Conservation (phyloP, 768 basidiomycete species). For the Kwoniella europaea region DNA sequence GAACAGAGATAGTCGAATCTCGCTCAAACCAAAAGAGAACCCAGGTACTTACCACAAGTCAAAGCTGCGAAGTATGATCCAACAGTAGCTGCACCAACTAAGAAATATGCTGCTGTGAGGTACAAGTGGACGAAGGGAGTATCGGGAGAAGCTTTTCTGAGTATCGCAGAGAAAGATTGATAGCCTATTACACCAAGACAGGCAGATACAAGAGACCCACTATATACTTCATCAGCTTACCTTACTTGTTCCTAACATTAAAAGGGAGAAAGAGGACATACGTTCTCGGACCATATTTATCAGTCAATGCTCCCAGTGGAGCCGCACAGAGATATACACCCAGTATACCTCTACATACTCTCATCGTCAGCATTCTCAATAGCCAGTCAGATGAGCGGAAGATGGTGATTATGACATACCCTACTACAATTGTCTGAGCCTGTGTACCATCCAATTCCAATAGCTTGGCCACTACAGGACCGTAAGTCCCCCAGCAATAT, state of each 20-base stretch:
- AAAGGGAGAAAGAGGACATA: slow-evolving; percentile 29
- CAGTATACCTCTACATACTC: slow-evolving; percentile 43
- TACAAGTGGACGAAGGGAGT: slow-evolving; percentile 46
- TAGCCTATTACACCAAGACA: slow-evolving; percentile 51
- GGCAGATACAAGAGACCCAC: slow-evolving; percentile 48
- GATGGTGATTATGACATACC: slow-evolving; percentile 26
- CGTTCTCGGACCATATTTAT: slow-evolving; percentile 55
- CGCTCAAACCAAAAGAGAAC: too few species aligned
- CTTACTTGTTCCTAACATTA: background rate
- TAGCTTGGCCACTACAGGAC: slow-evolving; percentile 48
- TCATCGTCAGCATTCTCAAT: too few species aligned
- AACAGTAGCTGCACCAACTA: slow-evolving; percentile 55
- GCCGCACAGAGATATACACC: slow-evolving; percentile 58
- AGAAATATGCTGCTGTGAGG: slow-evolving; percentile 46
- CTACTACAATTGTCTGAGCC: slow-evolving; percentile 55
- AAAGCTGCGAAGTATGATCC: slow-evolving; percentile 56
- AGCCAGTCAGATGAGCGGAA: background rate
- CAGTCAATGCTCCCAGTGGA: slow-evolving; percentile 53
- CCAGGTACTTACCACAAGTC: slow-evolving; percentile 46
- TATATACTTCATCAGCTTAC: slow-evolving; percentile 29
- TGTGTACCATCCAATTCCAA: slow-evolving; percentile 48
- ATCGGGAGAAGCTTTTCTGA: slow-evolving; percentile 27
- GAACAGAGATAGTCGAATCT: too few species aligned
- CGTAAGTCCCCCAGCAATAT: slow-evolving; percentile 58
- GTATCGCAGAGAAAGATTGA: slow-evolving; percentile 47